Evolutionary conservation across 2,329 filamentous ascomycete genomes (phyloP).

Genomic region (Colletotrichum sp.): DNA sequence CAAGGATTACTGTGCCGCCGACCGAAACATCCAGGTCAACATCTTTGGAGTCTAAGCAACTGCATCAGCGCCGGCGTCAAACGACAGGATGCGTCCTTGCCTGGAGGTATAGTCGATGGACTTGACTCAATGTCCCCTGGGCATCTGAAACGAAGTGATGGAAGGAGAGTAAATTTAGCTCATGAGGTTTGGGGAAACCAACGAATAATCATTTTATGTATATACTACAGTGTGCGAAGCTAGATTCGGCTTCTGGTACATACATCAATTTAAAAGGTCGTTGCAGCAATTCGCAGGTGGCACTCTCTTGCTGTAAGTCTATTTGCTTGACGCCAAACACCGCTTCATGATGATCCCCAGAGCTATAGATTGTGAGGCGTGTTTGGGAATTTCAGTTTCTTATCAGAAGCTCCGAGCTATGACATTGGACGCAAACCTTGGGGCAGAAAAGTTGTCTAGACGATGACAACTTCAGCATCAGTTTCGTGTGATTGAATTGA

Average conservation of each 20-base stretch:
- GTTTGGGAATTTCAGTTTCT: rapidly evolving
- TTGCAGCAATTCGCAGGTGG: rapidly evolving
- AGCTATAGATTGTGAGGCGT: rapidly evolving
- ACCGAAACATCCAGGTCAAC: background rate
- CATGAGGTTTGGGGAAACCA: background rate
- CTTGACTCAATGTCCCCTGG: rapidly evolving
- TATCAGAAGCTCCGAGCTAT: background rate
- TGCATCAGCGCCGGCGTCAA: rapidly evolving
- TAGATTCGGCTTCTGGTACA: background rate
- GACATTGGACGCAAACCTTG: rapidly evolving
- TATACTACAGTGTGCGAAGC: background rate
- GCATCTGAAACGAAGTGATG: background rate
- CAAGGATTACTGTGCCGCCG: background rate
- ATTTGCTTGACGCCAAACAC: rapidly evolving
- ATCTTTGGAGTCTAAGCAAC: background rate
- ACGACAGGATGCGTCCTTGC: rapidly evolving
- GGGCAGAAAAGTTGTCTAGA: background rate
- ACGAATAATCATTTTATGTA: rapidly evolving
- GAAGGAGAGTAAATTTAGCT: background rate
- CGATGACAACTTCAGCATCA: rapidly evolving
- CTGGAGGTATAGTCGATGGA: background rate
- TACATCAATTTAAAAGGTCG: background rate
- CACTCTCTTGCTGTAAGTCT: rapidly evolving
- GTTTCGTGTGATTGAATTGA: background rate
- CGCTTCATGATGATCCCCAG: background rate